These are phyloP conservation scores for Colletotrichum sp. DNA, from an alignment of 2,329 filamentous ascomycete genomes.

Conservation along the genomic window DNA sequence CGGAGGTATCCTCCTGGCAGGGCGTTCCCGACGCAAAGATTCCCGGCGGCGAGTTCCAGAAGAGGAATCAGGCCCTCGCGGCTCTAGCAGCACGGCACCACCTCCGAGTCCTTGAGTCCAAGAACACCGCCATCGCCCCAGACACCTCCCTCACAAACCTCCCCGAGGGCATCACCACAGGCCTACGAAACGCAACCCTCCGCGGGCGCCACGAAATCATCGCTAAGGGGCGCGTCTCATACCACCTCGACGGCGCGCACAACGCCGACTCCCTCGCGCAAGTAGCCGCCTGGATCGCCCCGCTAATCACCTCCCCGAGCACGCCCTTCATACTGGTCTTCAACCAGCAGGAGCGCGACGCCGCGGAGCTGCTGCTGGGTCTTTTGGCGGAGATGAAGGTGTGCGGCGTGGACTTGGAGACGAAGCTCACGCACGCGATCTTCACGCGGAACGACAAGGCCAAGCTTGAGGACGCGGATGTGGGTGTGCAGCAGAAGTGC, in stretches of 20 bases:
- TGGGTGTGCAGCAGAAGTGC: conserved; percentile 56
- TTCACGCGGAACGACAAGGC: conserved; percentile 49
- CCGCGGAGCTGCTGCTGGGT: conserved; percentile 57
- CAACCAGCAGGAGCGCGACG: conserved; percentile 77
- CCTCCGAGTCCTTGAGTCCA: conserved; percentile 35
- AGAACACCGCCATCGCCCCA: conserved; percentile 41
- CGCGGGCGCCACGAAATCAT: conserved; percentile 78
- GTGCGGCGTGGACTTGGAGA: not conserved
- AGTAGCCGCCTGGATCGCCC: conserved; percentile 81
- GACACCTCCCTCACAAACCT: conserved; percentile 39
- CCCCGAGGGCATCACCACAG: conserved; percentile 70
- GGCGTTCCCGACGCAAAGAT: conserved; percentile 47
- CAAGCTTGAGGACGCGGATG: conserved; percentile 46
- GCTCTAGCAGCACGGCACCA: conserved; percentile 45
- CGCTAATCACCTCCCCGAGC: conserved; percentile 33
- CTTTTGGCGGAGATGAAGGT: conserved; percentile 39
- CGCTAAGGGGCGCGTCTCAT: conserved; percentile 63
- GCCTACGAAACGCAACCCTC: conserved; percentile 77
- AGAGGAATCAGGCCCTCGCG: conserved; percentile 60
- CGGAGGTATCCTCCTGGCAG: not conserved
- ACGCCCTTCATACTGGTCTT: conserved; percentile 70
- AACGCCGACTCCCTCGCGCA: conserved; percentile 87
- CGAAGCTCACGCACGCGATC: conserved; percentile 72
- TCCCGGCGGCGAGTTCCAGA: conserved; percentile 61
- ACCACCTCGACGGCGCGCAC: conserved; percentile 94